Percentiles rank a stretch among this genome's conserved stretches.
Conservation (phyloP, 257 asterid species). For the Rubia yunnanensis region DNA sequence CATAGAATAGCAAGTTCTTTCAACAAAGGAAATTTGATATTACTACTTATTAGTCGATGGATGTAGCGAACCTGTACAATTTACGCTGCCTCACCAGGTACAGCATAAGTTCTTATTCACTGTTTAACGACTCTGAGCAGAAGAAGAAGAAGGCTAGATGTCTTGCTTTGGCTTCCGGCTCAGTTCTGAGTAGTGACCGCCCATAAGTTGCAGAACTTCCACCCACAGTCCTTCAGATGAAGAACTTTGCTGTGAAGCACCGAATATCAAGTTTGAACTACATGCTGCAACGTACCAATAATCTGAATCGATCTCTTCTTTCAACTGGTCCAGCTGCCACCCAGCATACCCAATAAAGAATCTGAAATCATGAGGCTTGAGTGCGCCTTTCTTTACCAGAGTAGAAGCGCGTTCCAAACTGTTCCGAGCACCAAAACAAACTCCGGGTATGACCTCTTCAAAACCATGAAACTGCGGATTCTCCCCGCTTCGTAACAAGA, state of each 20-base stretch:
- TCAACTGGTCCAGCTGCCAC: slow-evolving; percentile 85
- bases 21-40: neutral
- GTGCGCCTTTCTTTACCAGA: slow-evolving; percentile 57
- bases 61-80: slow-evolving; percentile 20
- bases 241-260: slow-evolving; percentile 31
- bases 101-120: neutral
- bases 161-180: slow-evolving; percentile 98
- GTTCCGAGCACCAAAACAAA: slow-evolving; percentile 77
- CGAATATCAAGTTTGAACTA: slow-evolving; percentile 62
- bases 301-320: slow-evolving; percentile 64
- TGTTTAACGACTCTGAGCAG: neutral
- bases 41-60: slow-evolving; percentile 3
- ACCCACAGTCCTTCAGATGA: slow-evolving; percentile 71
- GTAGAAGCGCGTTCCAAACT: slow-evolving; percentile 65
- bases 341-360: slow-evolving; percentile 93
- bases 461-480: slow-evolving; percentile 38
- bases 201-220: slow-evolving; percentile 90
- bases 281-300: slow-evolving; percentile 92
- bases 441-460: slow-evolving; percentile 68
- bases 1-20: slow-evolving; percentile 5
- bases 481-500: slow-evolving; percentile 53
- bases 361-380: slow-evolving; percentile 66
- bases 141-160: slow-evolving; percentile 25
- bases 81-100: neutral
- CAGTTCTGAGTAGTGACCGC: slow-evolving; percentile 82